Evolutionary conservation across 2,329 filamentous ascomycete genomes (phyloP).

Genomic region (Fusarium bulbicola): DNA sequence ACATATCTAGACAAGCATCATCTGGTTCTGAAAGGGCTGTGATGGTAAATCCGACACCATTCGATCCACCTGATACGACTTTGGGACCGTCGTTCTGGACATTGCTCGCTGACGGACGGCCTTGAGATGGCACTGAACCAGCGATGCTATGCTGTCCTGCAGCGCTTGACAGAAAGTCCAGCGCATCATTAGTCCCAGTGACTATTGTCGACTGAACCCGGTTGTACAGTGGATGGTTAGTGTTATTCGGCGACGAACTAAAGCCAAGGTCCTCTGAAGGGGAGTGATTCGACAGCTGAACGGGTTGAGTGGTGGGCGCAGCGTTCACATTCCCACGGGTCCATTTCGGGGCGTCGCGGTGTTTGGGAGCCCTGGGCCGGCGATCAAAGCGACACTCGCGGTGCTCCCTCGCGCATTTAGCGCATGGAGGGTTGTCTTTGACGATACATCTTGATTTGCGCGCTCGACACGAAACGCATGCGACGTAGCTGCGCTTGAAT

Average conservation of each 20-base stretch:
- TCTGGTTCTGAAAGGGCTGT: slow-evolving; percentile 29
- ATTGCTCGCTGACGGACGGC: neutral
- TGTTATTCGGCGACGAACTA: neutral
- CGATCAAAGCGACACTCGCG: slow-evolving; percentile 28
- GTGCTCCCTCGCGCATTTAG: slow-evolving; percentile 26
- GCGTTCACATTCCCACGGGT: neutral
- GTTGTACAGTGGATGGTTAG: slow-evolving; percentile 4
- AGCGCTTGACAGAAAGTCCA: slow-evolving; percentile 26
- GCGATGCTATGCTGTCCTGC: slow-evolving; percentile 14
- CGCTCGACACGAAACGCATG: slow-evolving; percentile 25
- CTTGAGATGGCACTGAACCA: slow-evolving; percentile 6
- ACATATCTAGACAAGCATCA: slow-evolving; percentile 34
- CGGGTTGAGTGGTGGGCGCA: neutral
- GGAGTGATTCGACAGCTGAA: neutral
- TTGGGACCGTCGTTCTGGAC: neutral
- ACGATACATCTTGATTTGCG: slow-evolving; percentile 28
- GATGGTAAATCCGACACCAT: slow-evolving; percentile 14
- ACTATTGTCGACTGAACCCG: slow-evolving; percentile 23
- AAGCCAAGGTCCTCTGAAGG: neutral
- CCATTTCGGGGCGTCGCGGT: slow-evolving; percentile 21
- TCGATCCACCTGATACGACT: neutral
- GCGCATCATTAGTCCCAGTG: slow-evolving; percentile 24
- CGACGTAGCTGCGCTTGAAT: slow-evolving; percentile 33
- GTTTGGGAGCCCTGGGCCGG: slow-evolving; percentile 14
- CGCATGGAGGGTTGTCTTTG: slow-evolving; percentile 29